Conservation (phyloP, 1,284 basidiomycete species). For the Ustilago bromivora region DNA sequence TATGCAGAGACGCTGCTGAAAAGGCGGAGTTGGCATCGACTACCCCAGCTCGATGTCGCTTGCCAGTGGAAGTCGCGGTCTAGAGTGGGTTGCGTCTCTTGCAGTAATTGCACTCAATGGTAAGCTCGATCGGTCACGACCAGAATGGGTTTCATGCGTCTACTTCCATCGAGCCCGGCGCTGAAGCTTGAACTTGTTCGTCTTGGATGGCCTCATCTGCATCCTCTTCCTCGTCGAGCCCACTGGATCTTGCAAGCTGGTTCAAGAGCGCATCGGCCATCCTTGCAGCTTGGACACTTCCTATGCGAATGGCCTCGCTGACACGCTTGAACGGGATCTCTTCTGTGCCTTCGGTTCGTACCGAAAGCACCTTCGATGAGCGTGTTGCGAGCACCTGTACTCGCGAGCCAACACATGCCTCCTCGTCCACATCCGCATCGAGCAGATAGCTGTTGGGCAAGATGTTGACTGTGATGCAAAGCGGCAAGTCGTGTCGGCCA, state of each 20-base stretch:
- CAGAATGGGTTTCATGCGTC: conserved; percentile 12
- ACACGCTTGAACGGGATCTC: conserved; percentile 48
- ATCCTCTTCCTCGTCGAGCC: conserved; percentile 22
- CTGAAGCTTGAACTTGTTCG: neutral
- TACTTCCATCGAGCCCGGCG: conserved; percentile 31
- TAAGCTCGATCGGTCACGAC: neutral
- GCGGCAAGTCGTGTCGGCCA: conserved; percentile 56
- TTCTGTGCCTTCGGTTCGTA: conserved; percentile 37
- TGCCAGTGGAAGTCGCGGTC: too few relatives aligned
- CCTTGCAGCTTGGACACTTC: conserved; percentile 40
- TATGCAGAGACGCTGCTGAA: too few relatives aligned
- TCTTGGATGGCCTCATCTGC: neutral
- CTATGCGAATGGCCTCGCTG: conserved; percentile 43
- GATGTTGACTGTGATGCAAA: conserved; percentile 62
- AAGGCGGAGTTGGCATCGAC: too few relatives aligned
- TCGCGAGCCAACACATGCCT: conserved; percentile 46
- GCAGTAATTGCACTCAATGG: neutral
- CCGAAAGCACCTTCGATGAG: conserved; percentile 45
- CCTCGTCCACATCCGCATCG: conserved; percentile 61
- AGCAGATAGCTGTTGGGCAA: conserved; percentile 55
- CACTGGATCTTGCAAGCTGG: conserved; percentile 22
- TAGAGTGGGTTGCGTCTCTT: neutral
- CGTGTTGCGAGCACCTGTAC: conserved; percentile 54
- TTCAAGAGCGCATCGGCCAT: conserved; percentile 39
- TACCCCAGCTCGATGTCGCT: too few relatives aligned